Conservation (phyloP, 116 monocot species). For the Posidonia oceanica region DNA sequence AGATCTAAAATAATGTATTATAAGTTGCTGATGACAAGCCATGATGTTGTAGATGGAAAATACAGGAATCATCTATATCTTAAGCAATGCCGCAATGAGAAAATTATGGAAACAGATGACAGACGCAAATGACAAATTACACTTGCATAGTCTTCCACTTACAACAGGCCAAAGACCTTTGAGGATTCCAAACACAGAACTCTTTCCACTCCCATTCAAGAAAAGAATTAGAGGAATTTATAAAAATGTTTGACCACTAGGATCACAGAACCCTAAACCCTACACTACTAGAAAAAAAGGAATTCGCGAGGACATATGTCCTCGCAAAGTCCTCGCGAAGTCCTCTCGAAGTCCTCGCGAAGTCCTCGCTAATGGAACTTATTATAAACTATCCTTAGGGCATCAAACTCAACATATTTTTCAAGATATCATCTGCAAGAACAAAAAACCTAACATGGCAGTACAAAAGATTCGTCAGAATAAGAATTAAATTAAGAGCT, state of each 20-base stretch:
- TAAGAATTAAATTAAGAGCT: background rate
- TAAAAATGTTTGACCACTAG: too few relatives aligned
- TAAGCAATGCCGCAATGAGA: background rate
- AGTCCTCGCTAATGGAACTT: too few relatives aligned
- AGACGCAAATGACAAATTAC: background rate
- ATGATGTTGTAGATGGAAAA: background rate
- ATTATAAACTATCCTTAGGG: conserved; percentile 67
- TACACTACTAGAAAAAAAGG: too few relatives aligned
- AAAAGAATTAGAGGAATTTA: too few relatives aligned
- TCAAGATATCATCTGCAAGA: conserved; percentile 90
- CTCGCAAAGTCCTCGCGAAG: too few relatives aligned
- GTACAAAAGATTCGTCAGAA: background rate
- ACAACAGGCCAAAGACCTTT: too few relatives aligned
- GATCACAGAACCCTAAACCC: too few relatives aligned
- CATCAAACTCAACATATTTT: conserved; percentile 88
- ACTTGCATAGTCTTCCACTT: background rate
- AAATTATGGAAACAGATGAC: background rate
- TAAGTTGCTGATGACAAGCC: background rate
- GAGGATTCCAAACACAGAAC: too few relatives aligned
- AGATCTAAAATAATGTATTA: background rate
- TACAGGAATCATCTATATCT: background rate
- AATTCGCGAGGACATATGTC: too few relatives aligned
- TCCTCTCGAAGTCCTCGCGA: too few relatives aligned
- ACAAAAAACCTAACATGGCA: conserved; percentile 62
- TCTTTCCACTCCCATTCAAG: too few relatives aligned